A percentile compares a stretch with the other conserved stretches of the same genome.
Conservation (phyloP, 2,329 filamentous ascomycete genomes). For the Phoma sp. region DNA sequence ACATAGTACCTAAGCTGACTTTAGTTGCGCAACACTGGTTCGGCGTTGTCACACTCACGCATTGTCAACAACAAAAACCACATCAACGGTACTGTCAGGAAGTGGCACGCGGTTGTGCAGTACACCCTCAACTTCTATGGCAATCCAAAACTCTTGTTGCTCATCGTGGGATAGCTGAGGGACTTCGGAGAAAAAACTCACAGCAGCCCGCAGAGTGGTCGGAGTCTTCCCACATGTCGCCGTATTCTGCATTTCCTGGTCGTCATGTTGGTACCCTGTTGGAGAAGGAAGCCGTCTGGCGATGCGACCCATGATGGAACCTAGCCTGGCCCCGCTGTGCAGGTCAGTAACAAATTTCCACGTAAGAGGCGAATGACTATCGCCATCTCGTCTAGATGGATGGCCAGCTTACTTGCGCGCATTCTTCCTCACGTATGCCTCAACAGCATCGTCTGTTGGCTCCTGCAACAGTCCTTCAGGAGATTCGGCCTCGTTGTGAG, state of each 20-base stretch:
- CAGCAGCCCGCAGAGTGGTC: conserved; percentile 29
- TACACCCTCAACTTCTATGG: conserved; percentile 41
- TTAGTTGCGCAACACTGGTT: conserved; percentile 4
- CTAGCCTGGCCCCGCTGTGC: conserved; percentile 23
- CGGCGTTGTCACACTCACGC: conserved; percentile 29
- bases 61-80: conserved; percentile 50
- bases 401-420: conserved; percentile 24
- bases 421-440: conserved; percentile 22
- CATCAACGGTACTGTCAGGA: conserved; percentile 34
- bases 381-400: too few species aligned
- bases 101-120: conserved; percentile 31
- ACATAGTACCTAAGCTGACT: conserved; percentile 35
- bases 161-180: conserved; percentile 28
- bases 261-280: conserved; percentile 16
- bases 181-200: conserved; percentile 32
- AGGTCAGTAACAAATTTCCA: not conserved
- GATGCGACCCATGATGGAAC: conserved; percentile 22
- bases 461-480: not conserved
- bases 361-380: not conserved
- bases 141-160: conserved; percentile 37
- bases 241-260: not conserved
- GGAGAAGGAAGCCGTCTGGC: conserved; percentile 29
- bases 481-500: conserved; percentile 1
- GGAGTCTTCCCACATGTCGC: conserved; percentile 9
- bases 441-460: conserved; percentile 20